Base-by-base conservation (phyloP, 345 rosid genomes). In the Erysimum cheiranthoides region DNA sequence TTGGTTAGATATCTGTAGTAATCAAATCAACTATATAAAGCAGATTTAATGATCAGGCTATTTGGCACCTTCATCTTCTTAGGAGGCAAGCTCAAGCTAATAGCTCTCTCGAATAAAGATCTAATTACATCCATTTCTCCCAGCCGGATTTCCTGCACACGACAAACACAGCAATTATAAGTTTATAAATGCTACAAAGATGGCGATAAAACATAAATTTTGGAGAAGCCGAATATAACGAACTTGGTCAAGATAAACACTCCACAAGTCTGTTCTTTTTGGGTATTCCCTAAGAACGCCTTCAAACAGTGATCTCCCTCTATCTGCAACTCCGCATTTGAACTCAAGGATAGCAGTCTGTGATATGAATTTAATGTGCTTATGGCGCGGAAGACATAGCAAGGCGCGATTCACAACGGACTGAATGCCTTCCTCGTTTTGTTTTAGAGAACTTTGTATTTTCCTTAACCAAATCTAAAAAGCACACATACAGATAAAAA, bases 161-260 rank as follows among this genome's bases (percentile, higher is more conserved):
- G 16, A 43, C 72, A 63, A 67, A 35, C 54, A 35, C 28, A 21
- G 8, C 49, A 5, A 63, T 61, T 1, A 31, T 72, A 69, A 77
- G 61, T 31, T 31, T 59, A 40, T 14, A 62, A 38, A 65, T 6
- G 32, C 13, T 52, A 53, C 18, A 66, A 57, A 47, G 34, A 58
- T 10, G 45, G 46, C 46, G 56, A 28, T 40, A 8, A 25, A 65
- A 4, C 47, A 61, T 8, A 28, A 52, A 60, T 35, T 30, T 2
- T 39, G 46, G 52, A 71, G 18, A 43, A 46, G 57, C 5, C 2
- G 67, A 50, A 56, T 31, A 56, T 62, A 70, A 62, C 83, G 42
- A 78, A 95, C 99, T 70, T 94, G 97, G 82, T 95, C 99, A 47
- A 95, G 92, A 79, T 95, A 95, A 68, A 92, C 80, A 74, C 97